Evolutionary conservation across 1,284 basidiomycete species (phyloP).

Genomic region (Coniophora puteana): DNA sequence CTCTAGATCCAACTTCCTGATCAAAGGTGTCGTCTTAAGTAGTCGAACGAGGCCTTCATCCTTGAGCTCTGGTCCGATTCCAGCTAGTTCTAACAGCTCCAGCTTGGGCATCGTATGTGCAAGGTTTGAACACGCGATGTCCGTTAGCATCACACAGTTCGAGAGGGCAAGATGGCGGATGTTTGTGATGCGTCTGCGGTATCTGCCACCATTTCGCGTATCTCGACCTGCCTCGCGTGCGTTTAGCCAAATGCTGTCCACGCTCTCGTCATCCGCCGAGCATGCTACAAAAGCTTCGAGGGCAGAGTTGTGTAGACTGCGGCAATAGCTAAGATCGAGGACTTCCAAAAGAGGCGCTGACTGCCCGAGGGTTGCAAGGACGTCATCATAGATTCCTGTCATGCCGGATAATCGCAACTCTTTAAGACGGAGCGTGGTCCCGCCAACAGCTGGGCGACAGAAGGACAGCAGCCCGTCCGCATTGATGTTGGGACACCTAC

Average conservation of each 20-base stretch:
- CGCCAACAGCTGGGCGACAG: slow-evolving; percentile 37
- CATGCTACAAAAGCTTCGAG: slow-evolving; percentile 70
- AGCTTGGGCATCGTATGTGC: slow-evolving; percentile 70
- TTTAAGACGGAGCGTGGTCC: slow-evolving; percentile 46
- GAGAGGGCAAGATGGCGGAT: slow-evolving; percentile 81
- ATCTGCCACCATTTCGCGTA: slow-evolving; percentile 42
- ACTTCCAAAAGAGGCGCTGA: slow-evolving; percentile 72
- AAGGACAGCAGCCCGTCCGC: slow-evolving; percentile 55
- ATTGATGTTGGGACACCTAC: slow-evolving; percentile 68
- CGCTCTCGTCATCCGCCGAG: slow-evolving; percentile 32
- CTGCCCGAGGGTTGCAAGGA: slow-evolving; percentile 58
- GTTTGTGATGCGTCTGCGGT: slow-evolving; percentile 61
- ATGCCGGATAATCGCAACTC: slow-evolving; percentile 67
- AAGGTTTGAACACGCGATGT: slow-evolving; percentile 69
- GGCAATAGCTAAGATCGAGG: slow-evolving; percentile 77
- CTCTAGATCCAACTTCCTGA: slow-evolving; percentile 82
- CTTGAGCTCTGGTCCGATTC: slow-evolving; percentile 64
- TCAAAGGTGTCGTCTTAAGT: slow-evolving; percentile 63
- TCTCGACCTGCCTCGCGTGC: slow-evolving; percentile 65
- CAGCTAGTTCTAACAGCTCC: slow-evolving; percentile 81
- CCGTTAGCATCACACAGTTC: slow-evolving; percentile 70
- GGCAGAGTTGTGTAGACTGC: slow-evolving; percentile 69
- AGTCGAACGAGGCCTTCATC: slow-evolving; percentile 74
- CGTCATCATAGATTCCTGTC: slow-evolving; percentile 51
- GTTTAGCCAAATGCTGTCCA: slow-evolving; percentile 47